Conservation (phyloP, 768 basidiomycete species). For the Mycena polygramma region DNA sequence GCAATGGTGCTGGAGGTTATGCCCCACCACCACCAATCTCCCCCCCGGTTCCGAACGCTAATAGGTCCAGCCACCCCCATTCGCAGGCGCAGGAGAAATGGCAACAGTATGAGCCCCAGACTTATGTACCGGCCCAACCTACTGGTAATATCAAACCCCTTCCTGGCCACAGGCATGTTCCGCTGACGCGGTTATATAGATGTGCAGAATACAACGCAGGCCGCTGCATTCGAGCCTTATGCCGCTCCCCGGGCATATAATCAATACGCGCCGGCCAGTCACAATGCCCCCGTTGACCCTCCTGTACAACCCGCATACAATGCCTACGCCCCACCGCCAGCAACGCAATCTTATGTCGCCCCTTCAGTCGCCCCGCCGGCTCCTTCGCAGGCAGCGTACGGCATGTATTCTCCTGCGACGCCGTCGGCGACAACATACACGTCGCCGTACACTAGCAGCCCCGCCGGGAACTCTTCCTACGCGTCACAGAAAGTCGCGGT, state of each 20-base stretch:
- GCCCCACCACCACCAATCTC: conserved; percentile 13
- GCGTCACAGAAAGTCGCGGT: conserved; percentile 39
- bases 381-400: conserved; percentile 33
- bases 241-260: conserved; percentile 16
- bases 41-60: neutral
- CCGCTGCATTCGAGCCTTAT: conserved; percentile 32
- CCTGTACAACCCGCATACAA: conserved; percentile 43
- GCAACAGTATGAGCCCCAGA: conserved; percentile 21
- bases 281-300: conserved; percentile 30
- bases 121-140: conserved; percentile 10
- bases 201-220: conserved; percentile 30
- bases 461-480: conserved; percentile 37
- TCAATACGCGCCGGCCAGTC: conserved; percentile 31
- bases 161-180: neutral
- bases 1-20: conserved; percentile 9
- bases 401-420: conserved; percentile 38
- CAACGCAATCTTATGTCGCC: conserved; percentile 42
- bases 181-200: conserved; percentile 5
- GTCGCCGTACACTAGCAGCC: conserved; percentile 37
- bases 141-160: neutral
- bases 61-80: conserved; percentile 2
- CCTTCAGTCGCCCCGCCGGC: conserved; percentile 36
- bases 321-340: conserved; percentile 51
- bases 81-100: conserved; percentile 21
- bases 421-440: conserved; percentile 45